These are phyloP conservation scores for Millerozyma acaciae DNA, from an alignment of 805 yeast genomes.

Conservation along the genomic window DNA sequence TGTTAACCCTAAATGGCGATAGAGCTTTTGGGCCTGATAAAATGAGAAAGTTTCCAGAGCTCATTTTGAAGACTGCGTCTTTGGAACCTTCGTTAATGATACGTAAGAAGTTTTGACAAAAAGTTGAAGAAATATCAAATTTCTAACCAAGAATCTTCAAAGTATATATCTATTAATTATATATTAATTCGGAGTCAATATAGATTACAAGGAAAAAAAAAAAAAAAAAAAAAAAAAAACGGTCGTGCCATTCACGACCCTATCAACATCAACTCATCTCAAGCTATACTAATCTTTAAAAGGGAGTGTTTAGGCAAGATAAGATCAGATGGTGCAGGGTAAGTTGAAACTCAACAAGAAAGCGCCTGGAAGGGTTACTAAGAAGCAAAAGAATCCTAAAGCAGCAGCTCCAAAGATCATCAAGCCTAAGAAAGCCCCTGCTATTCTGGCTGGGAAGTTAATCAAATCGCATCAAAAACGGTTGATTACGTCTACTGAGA, in stretches of 20 bases:
- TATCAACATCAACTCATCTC: too few species aligned
- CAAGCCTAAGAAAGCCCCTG: constrained; percentile 61
- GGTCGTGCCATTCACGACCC: background rate
- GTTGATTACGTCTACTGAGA: constrained; percentile 68
- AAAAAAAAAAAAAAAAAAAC: too few species aligned
- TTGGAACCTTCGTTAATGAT: too few species aligned
- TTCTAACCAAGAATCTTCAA: background rate
- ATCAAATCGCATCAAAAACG: constrained; percentile 54
- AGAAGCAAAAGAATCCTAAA: constrained; percentile 59
- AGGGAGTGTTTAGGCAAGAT: too few species aligned
- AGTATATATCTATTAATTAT: background rate
- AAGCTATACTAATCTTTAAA: too few species aligned
- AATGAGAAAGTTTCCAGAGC: constrained; percentile 32
- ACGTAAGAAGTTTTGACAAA: too few species aligned
- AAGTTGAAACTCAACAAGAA: constrained; percentile 55
- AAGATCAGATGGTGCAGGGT: constrained; percentile 83
- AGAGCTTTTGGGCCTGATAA: constrained; percentile 89
- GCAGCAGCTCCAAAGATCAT: constrained; percentile 69
- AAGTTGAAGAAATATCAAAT: constrained; percentile 1
- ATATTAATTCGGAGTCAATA: constrained; percentile 2
- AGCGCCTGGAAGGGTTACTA: constrained; percentile 53
- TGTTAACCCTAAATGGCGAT: constrained; percentile 79
- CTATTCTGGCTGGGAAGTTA: constrained; percentile 45
- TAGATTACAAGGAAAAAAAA: too few species aligned
- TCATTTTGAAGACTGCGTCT: constrained; percentile 9